These are phyloP conservation scores for Chloroidium sp. DNA, from an alignment of 163 green algal species.

Conservation along the genomic window DNA sequence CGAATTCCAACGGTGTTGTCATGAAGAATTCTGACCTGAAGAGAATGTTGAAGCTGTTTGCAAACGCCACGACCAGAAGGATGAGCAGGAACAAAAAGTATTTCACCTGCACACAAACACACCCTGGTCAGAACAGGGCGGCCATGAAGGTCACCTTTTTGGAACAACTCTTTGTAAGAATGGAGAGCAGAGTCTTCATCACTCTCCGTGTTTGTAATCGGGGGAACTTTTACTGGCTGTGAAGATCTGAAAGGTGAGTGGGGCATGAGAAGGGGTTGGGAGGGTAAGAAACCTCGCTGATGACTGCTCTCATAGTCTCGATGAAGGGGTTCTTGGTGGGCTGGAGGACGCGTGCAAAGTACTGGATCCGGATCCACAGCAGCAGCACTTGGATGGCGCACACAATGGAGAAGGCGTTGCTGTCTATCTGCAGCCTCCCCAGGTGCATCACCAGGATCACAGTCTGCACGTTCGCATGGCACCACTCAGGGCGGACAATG, in stretches of 20 bases:
- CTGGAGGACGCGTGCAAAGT: constrained; percentile 29
- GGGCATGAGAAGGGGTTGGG: too few species aligned
- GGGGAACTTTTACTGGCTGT: too few species aligned
- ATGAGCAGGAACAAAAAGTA: constrained; percentile 42
- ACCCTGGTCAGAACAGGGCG: too few species aligned
- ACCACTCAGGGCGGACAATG: not conserved
- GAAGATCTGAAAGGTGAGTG: too few species aligned
- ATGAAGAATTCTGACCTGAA: not conserved
- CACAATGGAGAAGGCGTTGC: constrained; percentile 35
- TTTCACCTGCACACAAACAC: constrained; percentile 9
- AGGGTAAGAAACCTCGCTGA: constrained; percentile 1
- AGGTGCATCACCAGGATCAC: constrained; percentile 39
- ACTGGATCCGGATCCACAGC: constrained; percentile 34
- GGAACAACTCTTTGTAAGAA: too few species aligned
- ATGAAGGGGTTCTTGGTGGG: constrained; percentile 28
- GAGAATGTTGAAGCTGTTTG: not conserved
- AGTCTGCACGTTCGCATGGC: constrained; percentile 14
- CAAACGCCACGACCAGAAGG: constrained; percentile 5
- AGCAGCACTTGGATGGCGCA: constrained; percentile 32
- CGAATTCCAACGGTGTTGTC: too few species aligned
- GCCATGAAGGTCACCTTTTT: too few species aligned
- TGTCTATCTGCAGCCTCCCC: constrained; percentile 16
- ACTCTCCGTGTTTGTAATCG: too few species aligned
- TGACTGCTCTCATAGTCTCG: constrained; percentile 25
- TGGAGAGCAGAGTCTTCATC: too few species aligned